Percentiles rank a stretch among this genome's conserved stretches.
These are phyloP conservation scores for Eutrema japonicum DNA, from an alignment of 345 rosid genomes.

Conservation along the genomic window DNA sequence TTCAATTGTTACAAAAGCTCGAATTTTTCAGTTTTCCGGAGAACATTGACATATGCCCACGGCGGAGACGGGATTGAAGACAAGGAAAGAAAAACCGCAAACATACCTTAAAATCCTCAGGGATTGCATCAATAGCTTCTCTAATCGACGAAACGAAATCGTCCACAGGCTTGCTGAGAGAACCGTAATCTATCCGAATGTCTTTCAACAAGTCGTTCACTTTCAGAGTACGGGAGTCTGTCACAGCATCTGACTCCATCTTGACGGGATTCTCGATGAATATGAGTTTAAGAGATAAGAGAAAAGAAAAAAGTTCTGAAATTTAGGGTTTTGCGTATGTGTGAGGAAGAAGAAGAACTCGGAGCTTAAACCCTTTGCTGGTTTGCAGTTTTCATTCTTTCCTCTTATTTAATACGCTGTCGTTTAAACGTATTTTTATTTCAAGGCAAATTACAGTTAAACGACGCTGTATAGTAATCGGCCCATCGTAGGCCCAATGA, in stretches of 20 bases:
- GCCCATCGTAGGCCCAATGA: not conserved
- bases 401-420: not conserved
- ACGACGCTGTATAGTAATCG: not conserved
- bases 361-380: conserved; percentile 5
- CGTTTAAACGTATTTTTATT: not conserved
- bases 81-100: not conserved
- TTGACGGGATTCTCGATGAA: conserved; percentile 1
- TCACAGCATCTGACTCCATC: conserved; percentile 32
- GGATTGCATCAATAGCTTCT: conserved; percentile 21
- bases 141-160: conserved; percentile 31
- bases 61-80: not conserved
- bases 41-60: conserved; percentile 2
- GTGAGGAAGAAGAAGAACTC: not conserved
- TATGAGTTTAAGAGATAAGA: not conserved
- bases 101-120: conserved; percentile 29
- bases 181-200: conserved; percentile 26
- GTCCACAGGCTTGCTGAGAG: conserved; percentile 35
- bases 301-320: not conserved
- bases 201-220: conserved; percentile 39
- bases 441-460: not conserved
- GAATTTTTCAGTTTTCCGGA: not conserved
- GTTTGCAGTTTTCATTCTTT: not conserved
- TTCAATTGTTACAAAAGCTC: conserved; percentile 10
- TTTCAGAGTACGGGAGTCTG: conserved; percentile 37
- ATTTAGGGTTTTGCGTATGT: conserved; percentile 32